Evolutionary conservation across 2,329 filamentous ascomycete genomes (phyloP).

Genomic region (Ceratocystiopsis sp.): DNA sequence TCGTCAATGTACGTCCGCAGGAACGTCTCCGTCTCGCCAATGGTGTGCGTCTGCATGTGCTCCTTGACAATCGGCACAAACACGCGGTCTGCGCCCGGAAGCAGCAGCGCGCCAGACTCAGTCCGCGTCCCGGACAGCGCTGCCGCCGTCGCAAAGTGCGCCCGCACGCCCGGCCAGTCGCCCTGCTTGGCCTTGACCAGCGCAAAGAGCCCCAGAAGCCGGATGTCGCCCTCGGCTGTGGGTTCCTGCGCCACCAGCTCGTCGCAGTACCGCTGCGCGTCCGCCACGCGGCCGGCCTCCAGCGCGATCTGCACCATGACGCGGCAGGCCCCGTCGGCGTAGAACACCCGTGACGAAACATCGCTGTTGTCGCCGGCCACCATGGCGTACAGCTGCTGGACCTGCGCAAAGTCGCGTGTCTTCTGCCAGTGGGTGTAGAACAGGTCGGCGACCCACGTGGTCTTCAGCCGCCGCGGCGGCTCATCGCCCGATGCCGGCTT

Average conservation of each 20-base stretch:
- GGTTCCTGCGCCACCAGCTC: conserved; percentile 14
- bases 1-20: conserved; percentile 27
- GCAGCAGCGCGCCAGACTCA: background rate
- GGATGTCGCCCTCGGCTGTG: conserved; percentile 14
- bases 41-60: conserved; percentile 22
- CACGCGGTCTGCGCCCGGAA: conserved; percentile 14
- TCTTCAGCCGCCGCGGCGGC: conserved; percentile 10
- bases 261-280: conserved; percentile 16
- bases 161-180: conserved; percentile 23
- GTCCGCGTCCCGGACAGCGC: background rate
- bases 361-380: conserved; percentile 6
- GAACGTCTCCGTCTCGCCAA: conserved; percentile 23
- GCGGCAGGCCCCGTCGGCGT: conserved; percentile 19
- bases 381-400: conserved; percentile 13
- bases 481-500: too few relatives aligned
- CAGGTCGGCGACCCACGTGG: conserved; percentile 21
- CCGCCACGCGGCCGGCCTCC: conserved; percentile 16
- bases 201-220: conserved; percentile 20
- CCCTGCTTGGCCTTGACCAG: conserved; percentile 20
- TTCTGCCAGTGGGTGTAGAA: conserved; percentile 20
- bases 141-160: conserved; percentile 14
- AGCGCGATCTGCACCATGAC: conserved; percentile 24
- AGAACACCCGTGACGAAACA: conserved; percentile 12
- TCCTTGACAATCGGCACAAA: conserved; percentile 23
- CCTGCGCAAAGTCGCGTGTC: conserved; percentile 12